These are phyloP conservation scores for Cladophialophora psammophila DNA, from an alignment of 2,329 filamentous ascomycete genomes.

Conservation along the genomic window DNA sequence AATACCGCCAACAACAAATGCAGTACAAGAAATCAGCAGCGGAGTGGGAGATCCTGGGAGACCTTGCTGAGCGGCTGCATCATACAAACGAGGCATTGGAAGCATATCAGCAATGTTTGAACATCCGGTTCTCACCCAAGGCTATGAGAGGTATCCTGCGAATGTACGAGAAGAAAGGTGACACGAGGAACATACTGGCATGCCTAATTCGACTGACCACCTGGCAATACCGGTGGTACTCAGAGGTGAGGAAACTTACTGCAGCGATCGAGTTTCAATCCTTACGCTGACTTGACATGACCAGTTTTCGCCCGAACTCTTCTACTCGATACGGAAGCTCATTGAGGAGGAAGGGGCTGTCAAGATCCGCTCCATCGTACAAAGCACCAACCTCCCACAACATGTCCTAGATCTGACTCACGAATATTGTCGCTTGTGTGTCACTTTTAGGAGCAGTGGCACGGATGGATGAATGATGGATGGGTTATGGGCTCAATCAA, in stretches of 20 bases:
- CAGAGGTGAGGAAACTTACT: constrained; percentile 68
- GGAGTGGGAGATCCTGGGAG: constrained; percentile 97
- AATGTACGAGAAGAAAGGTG: constrained; percentile 77
- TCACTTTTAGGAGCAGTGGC: constrained; percentile 92
- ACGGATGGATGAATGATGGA: constrained; percentile 72
- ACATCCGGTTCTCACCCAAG: constrained; percentile 90
- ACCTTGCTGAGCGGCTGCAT: constrained; percentile 89
- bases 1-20: constrained; percentile 90
- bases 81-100: constrained; percentile 91
- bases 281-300: constrained; percentile 34
- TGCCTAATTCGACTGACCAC: constrained; percentile 91
- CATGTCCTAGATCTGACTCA: constrained; percentile 93
- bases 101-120: constrained; percentile 87
- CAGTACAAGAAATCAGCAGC: constrained; percentile 96
- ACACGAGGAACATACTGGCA: constrained; percentile 80
- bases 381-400: constrained; percentile 92
- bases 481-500: neutral
- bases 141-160: constrained; percentile 85
- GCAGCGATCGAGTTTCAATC: neutral
- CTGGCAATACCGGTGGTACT: constrained; percentile 99
- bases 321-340: constrained; percentile 85
- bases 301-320: constrained; percentile 86
- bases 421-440: constrained; percentile 93
- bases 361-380: constrained; percentile 96
- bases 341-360: constrained; percentile 98